phyloP scores from a whole-genome alignment of 768 basidiomycete genomes.

The Paxillus rubicundulus region DNA sequence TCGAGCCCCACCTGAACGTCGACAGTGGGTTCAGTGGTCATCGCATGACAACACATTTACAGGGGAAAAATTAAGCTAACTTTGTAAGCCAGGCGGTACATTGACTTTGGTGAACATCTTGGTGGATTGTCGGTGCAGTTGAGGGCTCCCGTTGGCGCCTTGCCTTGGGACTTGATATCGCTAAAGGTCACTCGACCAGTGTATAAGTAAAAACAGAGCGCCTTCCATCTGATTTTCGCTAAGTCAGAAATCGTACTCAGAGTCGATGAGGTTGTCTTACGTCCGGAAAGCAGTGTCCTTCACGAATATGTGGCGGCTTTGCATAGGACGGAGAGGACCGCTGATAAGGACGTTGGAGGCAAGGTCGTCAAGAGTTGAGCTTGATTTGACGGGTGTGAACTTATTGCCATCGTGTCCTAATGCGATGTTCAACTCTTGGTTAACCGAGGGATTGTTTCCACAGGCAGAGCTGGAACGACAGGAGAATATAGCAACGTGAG shows the following conservation, averaged over 20 bases:
- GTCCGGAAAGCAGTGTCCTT: constrained; percentile 11
- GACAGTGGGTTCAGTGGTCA: neutral
- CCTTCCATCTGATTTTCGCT: constrained; percentile 29
- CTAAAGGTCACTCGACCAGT: constrained; percentile 30
- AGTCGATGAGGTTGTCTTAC: neutral
- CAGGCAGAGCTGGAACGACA: no score
- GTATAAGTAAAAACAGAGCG: constrained; percentile 35
- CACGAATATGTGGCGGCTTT: constrained; percentile 2
- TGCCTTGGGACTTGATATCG: constrained; percentile 17
- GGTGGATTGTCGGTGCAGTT: neutral
- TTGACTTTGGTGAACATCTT: constrained; percentile 36
- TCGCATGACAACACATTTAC: neutral
- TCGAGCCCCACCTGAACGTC: constrained; percentile 15
- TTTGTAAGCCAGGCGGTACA: constrained; percentile 37
- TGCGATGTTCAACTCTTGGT: no score
- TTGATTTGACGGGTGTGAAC: neutral
- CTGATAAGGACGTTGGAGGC: neutral
- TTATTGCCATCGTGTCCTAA: no score
- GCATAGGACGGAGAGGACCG: neutral
- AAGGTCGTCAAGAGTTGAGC: neutral
- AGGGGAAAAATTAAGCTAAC: constrained; percentile 8
- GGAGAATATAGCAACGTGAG: no score
- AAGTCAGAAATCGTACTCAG: neutral
- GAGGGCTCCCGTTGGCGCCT: neutral
- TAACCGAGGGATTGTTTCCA: no score